These are phyloP conservation scores for Kregervanrija pseudodelftensis DNA, from an alignment of 805 yeast species.

Conservation along the genomic window DNA sequence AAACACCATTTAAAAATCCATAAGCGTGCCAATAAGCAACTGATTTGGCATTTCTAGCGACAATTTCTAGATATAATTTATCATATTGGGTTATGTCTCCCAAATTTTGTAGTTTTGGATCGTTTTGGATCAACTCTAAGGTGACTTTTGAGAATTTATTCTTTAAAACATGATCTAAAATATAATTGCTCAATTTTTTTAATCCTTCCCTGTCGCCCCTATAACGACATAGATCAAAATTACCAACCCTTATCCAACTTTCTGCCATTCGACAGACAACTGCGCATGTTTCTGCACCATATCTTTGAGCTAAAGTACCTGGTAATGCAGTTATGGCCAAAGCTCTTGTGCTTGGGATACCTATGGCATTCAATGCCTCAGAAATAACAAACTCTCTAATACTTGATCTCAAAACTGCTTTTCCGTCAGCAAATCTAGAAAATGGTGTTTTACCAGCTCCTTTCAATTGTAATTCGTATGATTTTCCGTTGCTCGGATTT, in stretches of 20 bases:
- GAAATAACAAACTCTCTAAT: constrained; percentile 82
- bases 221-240: constrained; percentile 75
- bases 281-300: constrained; percentile 73
- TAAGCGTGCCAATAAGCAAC: constrained; percentile 86
- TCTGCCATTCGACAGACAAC: constrained; percentile 78
- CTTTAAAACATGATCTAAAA: constrained; percentile 55
- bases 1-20: constrained; percentile 90
- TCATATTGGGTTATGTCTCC: constrained; percentile 54
- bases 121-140: constrained; percentile 23
- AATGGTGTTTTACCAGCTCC: constrained; percentile 92
- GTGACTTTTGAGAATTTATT: constrained; percentile 20
- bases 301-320: constrained; percentile 66
- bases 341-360: constrained; percentile 84
- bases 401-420: constrained; percentile 83
- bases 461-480: constrained; percentile 72
- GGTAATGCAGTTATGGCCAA: constrained; percentile 68
- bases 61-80: constrained; percentile 61
- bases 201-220: constrained; percentile 63
- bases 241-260: constrained; percentile 83
- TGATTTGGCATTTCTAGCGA: constrained; percentile 64
- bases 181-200: constrained; percentile 59
- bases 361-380: constrained; percentile 72
- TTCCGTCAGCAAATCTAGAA: constrained; percentile 94
- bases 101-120: constrained; percentile 16
- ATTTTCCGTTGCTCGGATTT: constrained; percentile 33